These are phyloP conservation scores for Solanum appendiculatum DNA, from an alignment of 257 asterid genomes.

Conservation along the genomic window DNA sequence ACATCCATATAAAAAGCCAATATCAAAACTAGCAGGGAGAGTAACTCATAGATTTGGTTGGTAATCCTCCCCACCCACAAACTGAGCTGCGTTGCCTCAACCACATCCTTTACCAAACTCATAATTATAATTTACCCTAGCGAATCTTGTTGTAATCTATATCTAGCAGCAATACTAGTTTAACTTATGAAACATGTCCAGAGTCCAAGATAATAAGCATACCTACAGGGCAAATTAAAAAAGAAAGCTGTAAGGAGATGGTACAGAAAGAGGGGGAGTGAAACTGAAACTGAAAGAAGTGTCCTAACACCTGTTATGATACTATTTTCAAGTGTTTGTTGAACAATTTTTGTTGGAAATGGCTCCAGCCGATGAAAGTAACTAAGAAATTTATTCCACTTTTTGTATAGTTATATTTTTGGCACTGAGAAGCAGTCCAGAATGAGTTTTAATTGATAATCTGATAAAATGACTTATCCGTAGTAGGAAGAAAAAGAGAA, in stretches of 20 bases:
- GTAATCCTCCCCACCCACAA: background rate
- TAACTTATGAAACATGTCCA: background rate
- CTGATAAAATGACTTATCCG: background rate
- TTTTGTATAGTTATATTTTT: background rate
- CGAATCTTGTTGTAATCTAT: background rate
- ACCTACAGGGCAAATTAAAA: background rate
- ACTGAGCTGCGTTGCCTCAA: background rate
- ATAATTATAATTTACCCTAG: background rate
- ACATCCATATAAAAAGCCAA: background rate
- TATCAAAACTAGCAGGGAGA: background rate
- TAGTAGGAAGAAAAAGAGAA: background rate
- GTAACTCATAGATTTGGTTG: background rate
- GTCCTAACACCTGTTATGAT: background rate
- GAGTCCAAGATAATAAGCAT: background rate
- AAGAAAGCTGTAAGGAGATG: background rate
- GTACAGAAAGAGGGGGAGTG: background rate
- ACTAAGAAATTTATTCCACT: background rate
- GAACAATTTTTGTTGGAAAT: background rate
- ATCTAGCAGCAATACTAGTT: background rate
- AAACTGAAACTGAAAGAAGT: background rate
- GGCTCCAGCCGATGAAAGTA: background rate
- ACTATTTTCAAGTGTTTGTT: background rate
- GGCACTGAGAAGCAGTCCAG: background rate
- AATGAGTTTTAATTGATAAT: background rate
- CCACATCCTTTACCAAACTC: background rate